These are phyloP conservation scores for Epichloe baconii DNA, from an alignment of 2,329 filamentous ascomycete genomes.

Conservation along the genomic window DNA sequence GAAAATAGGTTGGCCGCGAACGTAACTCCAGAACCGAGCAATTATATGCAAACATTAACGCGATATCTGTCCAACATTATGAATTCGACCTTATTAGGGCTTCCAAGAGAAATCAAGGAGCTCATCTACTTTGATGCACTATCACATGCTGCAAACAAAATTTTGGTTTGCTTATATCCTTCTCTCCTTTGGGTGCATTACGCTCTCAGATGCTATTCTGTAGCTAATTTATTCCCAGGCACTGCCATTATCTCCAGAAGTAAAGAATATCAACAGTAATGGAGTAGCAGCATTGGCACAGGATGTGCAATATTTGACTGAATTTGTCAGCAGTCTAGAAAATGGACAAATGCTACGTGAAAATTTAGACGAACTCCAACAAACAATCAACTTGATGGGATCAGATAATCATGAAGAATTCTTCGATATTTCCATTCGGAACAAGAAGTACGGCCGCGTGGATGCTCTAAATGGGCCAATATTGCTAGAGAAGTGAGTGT, in stretches of 20 bases:
- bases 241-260: conserved; percentile 63
- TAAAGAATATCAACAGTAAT: conserved; percentile 77
- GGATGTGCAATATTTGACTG: conserved; percentile 71
- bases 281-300: conserved; percentile 69
- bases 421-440: conserved; percentile 78
- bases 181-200: too few species aligned
- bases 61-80: conserved; percentile 92
- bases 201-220: background rate
- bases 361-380: conserved; percentile 83
- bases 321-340: conserved; percentile 77
- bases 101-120: conserved; percentile 94
- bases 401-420: conserved; percentile 91
- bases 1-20: conserved; percentile 35
- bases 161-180: conserved; percentile 40
- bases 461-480: conserved; percentile 81
- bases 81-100: conserved; percentile 79
- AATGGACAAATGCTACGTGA: conserved; percentile 75
- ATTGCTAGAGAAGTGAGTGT: conserved; percentile 73
- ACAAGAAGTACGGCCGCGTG: conserved; percentile 88
- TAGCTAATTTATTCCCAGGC: conserved; percentile 31
- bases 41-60: conserved; percentile 91
- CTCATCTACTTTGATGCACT: conserved; percentile 96
- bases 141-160: conserved; percentile 76
- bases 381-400: conserved; percentile 81
- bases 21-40: conserved; percentile 61